Conservation (phyloP, 2,329 filamentous ascomycete species). For the Monosporascus sp. region DNA sequence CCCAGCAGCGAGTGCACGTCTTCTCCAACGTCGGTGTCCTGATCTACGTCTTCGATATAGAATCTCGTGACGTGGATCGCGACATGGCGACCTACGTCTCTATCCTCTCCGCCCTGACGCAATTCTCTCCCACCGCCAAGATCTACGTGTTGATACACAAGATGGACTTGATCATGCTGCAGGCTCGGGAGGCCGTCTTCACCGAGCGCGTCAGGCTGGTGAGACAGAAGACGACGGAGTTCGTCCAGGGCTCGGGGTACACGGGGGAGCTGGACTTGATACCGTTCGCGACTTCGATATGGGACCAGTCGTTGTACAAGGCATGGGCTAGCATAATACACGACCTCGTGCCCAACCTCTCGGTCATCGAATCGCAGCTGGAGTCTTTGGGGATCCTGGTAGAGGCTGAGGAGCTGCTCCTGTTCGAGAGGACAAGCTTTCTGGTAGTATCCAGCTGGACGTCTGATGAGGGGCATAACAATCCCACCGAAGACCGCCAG, state of each 20-base stretch:
- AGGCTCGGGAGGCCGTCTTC: conserved; percentile 75
- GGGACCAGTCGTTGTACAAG: conserved; percentile 97
- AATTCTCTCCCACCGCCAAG: conserved; percentile 75
- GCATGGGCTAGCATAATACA: conserved; percentile 98
- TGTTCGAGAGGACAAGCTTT: conserved; percentile 95
- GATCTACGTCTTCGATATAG: conserved; percentile 99
- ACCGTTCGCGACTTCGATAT: conserved; percentile 93
- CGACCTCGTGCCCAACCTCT: conserved; percentile 90
- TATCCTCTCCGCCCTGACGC: conserved; percentile 81
- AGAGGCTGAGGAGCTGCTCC: conserved; percentile 85
- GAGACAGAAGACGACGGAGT: conserved; percentile 63
- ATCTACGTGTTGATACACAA: conserved; percentile 98
- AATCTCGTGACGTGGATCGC: conserved; percentile 88
- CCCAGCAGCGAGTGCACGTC: conserved; percentile 90
- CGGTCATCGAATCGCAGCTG: conserved; percentile 82
- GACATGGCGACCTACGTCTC: conserved; percentile 90
- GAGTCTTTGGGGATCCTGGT: conserved; percentile 78
- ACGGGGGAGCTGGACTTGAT: conserved; percentile 61
- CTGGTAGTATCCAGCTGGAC: conserved; percentile 93
- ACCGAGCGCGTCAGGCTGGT: conserved; percentile 77
- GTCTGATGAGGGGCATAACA: conserved; percentile 66
- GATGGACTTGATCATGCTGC: conserved; percentile 88
- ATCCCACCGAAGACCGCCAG: conserved; percentile 88
- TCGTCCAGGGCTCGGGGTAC: conserved; percentile 37
- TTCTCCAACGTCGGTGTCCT: conserved; percentile 95